A percentile compares a stretch with the other conserved stretches of the same genome.
Conservation (phyloP, 371 early-diverging fungal genomes). For the Vittaforma corneae region DNA sequence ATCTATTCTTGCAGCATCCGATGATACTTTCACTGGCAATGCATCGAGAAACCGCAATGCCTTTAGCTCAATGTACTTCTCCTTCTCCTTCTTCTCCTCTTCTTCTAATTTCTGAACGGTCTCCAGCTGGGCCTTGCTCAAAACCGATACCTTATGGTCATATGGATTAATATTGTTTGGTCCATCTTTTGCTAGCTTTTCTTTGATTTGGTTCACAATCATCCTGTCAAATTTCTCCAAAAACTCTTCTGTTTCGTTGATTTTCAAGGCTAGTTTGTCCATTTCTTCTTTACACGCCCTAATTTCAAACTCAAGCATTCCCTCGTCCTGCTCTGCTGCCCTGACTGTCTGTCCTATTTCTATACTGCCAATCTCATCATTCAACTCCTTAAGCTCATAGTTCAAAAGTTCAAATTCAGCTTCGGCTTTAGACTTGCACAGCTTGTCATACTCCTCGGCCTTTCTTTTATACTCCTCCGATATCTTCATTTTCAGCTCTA, state of each 20-base stretch:
- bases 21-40: conserved; percentile 5
- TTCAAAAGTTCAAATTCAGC: conserved; percentile 60
- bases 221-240: conserved; percentile 5
- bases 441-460: conserved; percentile 57
- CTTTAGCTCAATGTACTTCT: conserved; percentile 14
- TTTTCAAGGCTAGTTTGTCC: background rate
- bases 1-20: conserved; percentile 24
- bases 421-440: conserved; percentile 54
- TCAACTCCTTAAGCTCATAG: conserved; percentile 61
- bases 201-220: background rate
- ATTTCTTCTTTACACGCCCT: conserved; percentile 7
- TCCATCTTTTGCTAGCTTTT: background rate
- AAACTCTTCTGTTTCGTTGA: conserved; percentile 2
- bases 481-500: conserved; percentile 73
- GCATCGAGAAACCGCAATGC: conserved; percentile 19
- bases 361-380: conserved; percentile 57
- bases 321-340: conserved; percentile 55
- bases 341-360: conserved; percentile 36
- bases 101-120: conserved; percentile 1
- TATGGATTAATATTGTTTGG: background rate
- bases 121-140: background rate
- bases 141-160: background rate
- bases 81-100: conserved; percentile 3
- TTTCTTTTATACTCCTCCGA: conserved; percentile 83
- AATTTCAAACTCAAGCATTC: conserved; percentile 53